Base-by-base conservation (phyloP, 257 asterid species). In the Striga asiatica region DNA sequence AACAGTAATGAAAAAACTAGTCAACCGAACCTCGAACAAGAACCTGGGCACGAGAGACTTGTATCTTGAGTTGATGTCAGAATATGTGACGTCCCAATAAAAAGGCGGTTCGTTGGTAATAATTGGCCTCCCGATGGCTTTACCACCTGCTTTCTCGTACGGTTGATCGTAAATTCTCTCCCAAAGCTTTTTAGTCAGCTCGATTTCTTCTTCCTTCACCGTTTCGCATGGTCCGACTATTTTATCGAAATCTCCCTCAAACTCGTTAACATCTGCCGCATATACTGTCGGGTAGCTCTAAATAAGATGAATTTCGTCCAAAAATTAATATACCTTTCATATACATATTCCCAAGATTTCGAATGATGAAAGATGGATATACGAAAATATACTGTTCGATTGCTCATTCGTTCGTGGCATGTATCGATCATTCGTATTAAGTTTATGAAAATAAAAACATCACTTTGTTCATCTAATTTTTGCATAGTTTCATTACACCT, bases 261-360 rank as follows among this genome's bases (percentile, higher is more conserved):
- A 57, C 70, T 71, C 95, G 60, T 81, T 86, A 13, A 70, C 60
- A 62, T 89, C 96, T 67, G 58, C 58, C 32, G 79, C 78, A 70
- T 89, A 89, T 64, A 67, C 74, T 41, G 88, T 79, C 45, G 98
- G 96, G 69, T 89, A 89, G 88, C 98, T 86, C 98, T 89, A 58
- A 58, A 25, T 20, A 16, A 56, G 6, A 61, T 9, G 50, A 55
- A 38, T 48, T 39, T 28, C 50, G 46, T 55, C 56, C 47, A 7
- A 29, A 14, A 41, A 41, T 41, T 41, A 41, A 41, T 21, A 41
- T 41, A 41, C 3, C 1, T 38, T 38, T n/a, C n/a, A n/a, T n/a
- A n/a, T n/a, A n/a, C n/a, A n/a, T n/a, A n/a, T n/a, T n/a, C n/a
- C n/a, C n/a, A n/a, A n/a, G n/a, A n/a, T n/a, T n/a, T n/a, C n/a